A percentile compares a stretch with the other conserved stretches of the same genome.
Evolutionary conservation across 2,329 filamentous ascomycete species (phyloP).

Genomic region (Lecanicillium sp.): DNA sequence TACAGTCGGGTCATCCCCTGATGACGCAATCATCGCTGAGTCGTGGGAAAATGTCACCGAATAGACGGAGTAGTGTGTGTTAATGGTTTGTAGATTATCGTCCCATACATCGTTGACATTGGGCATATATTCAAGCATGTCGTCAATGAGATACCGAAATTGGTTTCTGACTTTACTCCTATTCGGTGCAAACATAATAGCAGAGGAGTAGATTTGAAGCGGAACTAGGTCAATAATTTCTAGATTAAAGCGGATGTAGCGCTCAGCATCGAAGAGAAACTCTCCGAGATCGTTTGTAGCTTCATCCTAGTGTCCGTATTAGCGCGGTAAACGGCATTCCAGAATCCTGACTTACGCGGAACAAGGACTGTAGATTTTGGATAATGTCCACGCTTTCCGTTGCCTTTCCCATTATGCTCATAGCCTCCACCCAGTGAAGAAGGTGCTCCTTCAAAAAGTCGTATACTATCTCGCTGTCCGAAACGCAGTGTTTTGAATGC

Average conservation of each 20-base stretch:
- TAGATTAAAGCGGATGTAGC: not conserved
- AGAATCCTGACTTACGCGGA: not conserved
- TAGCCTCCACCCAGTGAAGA: slow-evolving; percentile 36
- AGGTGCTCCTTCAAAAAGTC: slow-evolving; percentile 32
- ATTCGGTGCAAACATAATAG: not conserved
- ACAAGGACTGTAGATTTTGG: not conserved
- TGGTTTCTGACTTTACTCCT: not conserved
- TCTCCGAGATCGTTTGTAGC: not conserved
- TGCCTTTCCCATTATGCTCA: slow-evolving; percentile 26
- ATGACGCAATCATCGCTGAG: not conserved
- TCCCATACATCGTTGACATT: not conserved
- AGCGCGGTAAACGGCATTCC: no score
- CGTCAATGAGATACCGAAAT: not conserved
- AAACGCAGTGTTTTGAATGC: slow-evolving; percentile 16
- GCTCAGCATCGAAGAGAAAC: not conserved
- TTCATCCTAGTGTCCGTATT: not conserved
- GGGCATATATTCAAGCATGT: not conserved
- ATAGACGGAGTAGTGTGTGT: not conserved
- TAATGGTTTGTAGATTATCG: not conserved
- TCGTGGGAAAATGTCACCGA: not conserved
- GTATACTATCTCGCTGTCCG: slow-evolving; percentile 23
- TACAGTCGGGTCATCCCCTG: not conserved
- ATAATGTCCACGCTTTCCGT: slow-evolving; percentile 8
- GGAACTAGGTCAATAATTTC: not conserved
- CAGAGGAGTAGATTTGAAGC: not conserved